Evolutionary conservation across 192 early-diverging fungal species (phyloP).

Genomic region (Cetraspora pellucida): DNA sequence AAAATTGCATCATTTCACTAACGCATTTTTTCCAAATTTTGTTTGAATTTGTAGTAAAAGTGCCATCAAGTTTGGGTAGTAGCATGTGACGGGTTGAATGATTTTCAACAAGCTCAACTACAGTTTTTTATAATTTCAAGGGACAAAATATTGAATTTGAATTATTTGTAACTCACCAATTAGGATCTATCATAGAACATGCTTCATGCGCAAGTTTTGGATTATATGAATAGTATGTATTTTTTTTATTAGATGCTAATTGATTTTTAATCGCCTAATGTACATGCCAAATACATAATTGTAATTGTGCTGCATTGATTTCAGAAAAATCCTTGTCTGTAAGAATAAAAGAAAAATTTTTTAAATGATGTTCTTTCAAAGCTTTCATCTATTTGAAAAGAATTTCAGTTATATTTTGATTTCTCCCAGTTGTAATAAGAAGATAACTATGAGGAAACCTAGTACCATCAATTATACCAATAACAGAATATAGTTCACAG

Average conservation of each 20-base stretch:
- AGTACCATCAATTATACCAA: not conserved
- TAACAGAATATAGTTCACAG: slow-evolving; percentile 1
- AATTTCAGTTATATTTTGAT: too few relatives aligned
- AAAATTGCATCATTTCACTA: slow-evolving; percentile 1
- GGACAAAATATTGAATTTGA: not conserved
- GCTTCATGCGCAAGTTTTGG: not conserved
- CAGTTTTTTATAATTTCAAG: not conserved
- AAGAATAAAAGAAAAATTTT: too few relatives aligned
- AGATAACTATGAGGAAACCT: slow-evolving; percentile 2
- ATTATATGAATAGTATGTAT: not conserved
- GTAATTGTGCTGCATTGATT: too few relatives aligned
- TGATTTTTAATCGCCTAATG: not conserved
- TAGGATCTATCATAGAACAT: not conserved
- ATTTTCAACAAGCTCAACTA: not conserved
- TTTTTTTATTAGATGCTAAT: not conserved
- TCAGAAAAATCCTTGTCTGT: too few relatives aligned
- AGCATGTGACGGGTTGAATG: not conserved
- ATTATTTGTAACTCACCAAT: not conserved
- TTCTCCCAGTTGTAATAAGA: not conserved
- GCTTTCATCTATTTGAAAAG: too few relatives aligned
- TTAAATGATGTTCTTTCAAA: too few relatives aligned
- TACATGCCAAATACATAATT: too few relatives aligned
- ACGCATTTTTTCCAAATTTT: slow-evolving; percentile 8
- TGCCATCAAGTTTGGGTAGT: too few relatives aligned
- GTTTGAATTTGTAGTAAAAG: not conserved